Evolutionary conservation across 768 basidiomycete genomes (phyloP).

Genomic region (Leccinum rimulosum): DNA sequence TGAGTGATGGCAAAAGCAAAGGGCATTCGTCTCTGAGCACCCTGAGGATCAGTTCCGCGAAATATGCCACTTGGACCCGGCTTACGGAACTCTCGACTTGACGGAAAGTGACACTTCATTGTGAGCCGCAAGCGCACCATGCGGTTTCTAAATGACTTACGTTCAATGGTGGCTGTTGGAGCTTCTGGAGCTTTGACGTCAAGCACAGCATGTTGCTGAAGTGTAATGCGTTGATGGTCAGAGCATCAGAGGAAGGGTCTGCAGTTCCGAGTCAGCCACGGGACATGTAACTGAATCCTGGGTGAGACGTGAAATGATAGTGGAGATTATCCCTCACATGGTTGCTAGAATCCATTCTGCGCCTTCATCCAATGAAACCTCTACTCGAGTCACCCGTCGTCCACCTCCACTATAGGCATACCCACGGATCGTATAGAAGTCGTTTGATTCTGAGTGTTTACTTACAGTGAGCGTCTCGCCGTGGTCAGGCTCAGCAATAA

Average conservation of each 20-base stretch:
- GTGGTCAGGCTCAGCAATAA: constrained; percentile 51
- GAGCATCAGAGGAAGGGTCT: constrained; percentile 54
- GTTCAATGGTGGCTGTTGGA: constrained; percentile 45
- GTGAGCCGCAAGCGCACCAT: constrained; percentile 21
- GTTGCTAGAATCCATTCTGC: constrained; percentile 44
- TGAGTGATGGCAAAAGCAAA: constrained; percentile 4
- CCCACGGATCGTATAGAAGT: constrained; percentile 43
- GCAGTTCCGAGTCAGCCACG: constrained; percentile 49
- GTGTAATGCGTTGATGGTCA: constrained; percentile 42
- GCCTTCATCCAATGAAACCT: constrained; percentile 56
- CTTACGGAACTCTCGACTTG: constrained; percentile 52
- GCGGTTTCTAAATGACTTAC: neutral
- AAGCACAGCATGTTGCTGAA: constrained; percentile 32
- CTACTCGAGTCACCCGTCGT: constrained; percentile 54
- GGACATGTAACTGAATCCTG: constrained; percentile 43
- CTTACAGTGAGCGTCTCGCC: constrained; percentile 39
- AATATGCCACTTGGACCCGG: constrained; percentile 31
- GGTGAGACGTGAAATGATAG: constrained; percentile 2
- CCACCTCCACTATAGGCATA: constrained; percentile 67
- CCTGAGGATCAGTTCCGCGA: constrained; percentile 52
- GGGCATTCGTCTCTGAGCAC: constrained; percentile 26
- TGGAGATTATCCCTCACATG: constrained; percentile 25
- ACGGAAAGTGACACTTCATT: constrained; percentile 49
- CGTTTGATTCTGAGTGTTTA: constrained; percentile 4
- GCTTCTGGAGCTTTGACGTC: constrained; percentile 50